phyloP scores from a whole-genome alignment of 306 rosid genomes.

The Comarum palustre region DNA sequence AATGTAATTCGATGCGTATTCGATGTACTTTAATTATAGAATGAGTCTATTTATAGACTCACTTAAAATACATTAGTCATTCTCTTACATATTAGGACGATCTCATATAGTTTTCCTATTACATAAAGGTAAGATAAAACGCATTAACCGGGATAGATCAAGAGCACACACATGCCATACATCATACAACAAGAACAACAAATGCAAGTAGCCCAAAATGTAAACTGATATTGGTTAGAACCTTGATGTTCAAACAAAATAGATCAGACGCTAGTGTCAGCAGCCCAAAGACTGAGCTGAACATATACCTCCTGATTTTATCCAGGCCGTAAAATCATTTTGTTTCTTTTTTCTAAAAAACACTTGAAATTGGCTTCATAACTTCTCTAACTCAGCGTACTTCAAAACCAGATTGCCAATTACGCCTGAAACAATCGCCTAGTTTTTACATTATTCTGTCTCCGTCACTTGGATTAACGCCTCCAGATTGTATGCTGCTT shows the following conservation, averaged over 20 bases:
- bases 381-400: background rate
- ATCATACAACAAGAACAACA: too few relatives aligned
- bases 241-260: background rate
- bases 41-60: too few relatives aligned
- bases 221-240: background rate
- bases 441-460: slow-evolving; percentile 24
- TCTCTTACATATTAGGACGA: too few relatives aligned
- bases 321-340: slow-evolving; percentile 3
- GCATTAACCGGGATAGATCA: too few relatives aligned
- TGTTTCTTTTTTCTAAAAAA: background rate
- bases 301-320: background rate
- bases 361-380: background rate
- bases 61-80: too few relatives aligned
- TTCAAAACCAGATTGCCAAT: slow-evolving; percentile 1
- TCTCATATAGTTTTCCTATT: too few relatives aligned
- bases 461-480: slow-evolving; percentile 32
- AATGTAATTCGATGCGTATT: too few relatives aligned
- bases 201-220: too few relatives aligned
- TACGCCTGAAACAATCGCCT: slow-evolving; percentile 8
- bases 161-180: too few relatives aligned
- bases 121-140: too few relatives aligned
- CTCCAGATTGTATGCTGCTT: slow-evolving; percentile 68
- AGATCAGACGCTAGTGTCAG: background rate
- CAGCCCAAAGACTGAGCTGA: slow-evolving; percentile 3
- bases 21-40: too few relatives aligned